Evolutionary conservation across 352 stramenopile genomes (phyloP).

Genomic region (Phytophthora sansomeana): DNA sequence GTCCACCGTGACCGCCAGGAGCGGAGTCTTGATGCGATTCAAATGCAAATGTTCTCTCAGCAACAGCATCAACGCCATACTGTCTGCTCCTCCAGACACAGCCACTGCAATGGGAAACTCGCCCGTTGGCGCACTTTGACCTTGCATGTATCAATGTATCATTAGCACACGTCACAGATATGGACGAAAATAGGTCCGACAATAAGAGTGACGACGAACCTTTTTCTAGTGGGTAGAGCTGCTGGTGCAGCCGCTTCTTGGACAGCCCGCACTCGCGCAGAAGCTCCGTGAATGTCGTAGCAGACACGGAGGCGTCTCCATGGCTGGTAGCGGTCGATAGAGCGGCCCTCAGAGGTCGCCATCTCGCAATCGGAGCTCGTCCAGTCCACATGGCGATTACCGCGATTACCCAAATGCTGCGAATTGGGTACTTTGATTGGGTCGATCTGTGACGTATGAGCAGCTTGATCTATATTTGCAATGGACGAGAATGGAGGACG

Average conservation of each 20-base stretch:
- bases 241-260: slow-evolving; percentile 44
- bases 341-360: background rate
- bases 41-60: slow-evolving; percentile 68
- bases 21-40: slow-evolving; percentile 57
- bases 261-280: slow-evolving; percentile 52
- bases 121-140: slow-evolving; percentile 10
- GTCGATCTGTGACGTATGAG: background rate
- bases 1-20: slow-evolving; percentile 86
- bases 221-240: slow-evolving; percentile 45
- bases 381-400: slow-evolving; percentile 10
- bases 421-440: background rate
- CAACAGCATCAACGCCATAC: slow-evolving; percentile 82
- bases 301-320: slow-evolving; percentile 31
- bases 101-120: slow-evolving; percentile 76
- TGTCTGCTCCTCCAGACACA: slow-evolving; percentile 81
- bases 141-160: slow-evolving; percentile 14
- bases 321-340: slow-evolving; percentile 6
- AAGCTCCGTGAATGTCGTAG: slow-evolving; percentile 41
- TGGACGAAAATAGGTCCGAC: slow-evolving; percentile 1
- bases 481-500: slow-evolving; percentile 17
- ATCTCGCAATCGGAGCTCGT: slow-evolving; percentile 3
- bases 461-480: background rate
- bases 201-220: slow-evolving; percentile 18
- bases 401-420: too few species aligned
- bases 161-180: slow-evolving; percentile 20